phyloP scores from a whole-genome alignment of 495 filamentous ascomycete genomes.

The Talaromyces nanjingensis region DNA sequence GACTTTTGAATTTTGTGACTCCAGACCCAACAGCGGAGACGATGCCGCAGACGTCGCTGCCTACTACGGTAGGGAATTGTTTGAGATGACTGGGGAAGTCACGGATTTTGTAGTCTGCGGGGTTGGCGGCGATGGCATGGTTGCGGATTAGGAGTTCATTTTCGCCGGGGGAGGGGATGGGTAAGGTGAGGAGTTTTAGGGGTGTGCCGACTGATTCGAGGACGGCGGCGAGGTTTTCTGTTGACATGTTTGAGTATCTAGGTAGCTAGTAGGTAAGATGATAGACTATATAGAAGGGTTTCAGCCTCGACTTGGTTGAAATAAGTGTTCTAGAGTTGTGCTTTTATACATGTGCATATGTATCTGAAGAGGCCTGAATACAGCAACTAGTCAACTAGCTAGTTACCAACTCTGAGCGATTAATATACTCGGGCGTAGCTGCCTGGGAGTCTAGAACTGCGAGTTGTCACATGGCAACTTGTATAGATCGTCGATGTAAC shows the following conservation, averaged over 20 bases:
- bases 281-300: no score
- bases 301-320: no score
- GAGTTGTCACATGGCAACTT: not conserved
- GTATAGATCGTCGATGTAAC: not conserved
- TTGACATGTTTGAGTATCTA: not conserved
- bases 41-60: constrained; percentile 34
- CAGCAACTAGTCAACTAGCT: not conserved
- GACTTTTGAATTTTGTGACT: constrained; percentile 27
- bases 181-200: not conserved
- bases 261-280: no score
- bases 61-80: constrained; percentile 35
- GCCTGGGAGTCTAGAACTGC: not conserved
- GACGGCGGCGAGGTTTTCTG: constrained; percentile 4
- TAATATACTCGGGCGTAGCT: not conserved
- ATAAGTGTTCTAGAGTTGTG: not conserved
- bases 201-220: not conserved
- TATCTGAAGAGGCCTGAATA: not conserved
- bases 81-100: constrained; percentile 15
- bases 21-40: constrained; percentile 27
- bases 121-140: constrained; percentile 38
- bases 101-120: constrained; percentile 26
- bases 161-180: constrained; percentile 22
- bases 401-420: not conserved
- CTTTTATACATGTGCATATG: not conserved
- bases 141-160: constrained; percentile 32